phyloP scores from a whole-genome alignment of 1,139 yeast genomes.

The Zhuliangozyma blackwelliae region DNA sequence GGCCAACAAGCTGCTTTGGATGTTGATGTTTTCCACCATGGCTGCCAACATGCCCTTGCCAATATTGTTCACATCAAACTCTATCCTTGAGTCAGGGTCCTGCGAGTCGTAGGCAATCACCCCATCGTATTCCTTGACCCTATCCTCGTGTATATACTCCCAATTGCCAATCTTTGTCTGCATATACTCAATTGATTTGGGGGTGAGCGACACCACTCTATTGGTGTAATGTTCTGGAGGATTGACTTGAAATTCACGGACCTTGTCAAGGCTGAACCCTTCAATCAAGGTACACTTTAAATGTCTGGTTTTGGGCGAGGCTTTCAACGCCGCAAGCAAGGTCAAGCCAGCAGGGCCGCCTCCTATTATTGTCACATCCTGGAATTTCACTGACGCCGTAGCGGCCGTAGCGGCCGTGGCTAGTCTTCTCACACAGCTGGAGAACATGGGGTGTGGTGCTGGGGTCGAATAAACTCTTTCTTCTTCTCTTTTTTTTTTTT shows the following conservation, averaged over 20 bases:
- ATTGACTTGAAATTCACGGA: constrained; percentile 45
- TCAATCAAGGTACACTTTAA: constrained; percentile 71
- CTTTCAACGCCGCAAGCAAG: constrained; percentile 71
- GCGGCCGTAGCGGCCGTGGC: constrained; percentile 3
- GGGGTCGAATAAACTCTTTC: background rate
- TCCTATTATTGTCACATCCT: constrained; percentile 86
- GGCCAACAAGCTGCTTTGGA: constrained; percentile 66
- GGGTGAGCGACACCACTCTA: constrained; percentile 82
- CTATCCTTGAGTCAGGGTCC: constrained; percentile 57
- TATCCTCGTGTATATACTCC: constrained; percentile 60
- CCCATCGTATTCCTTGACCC: constrained; percentile 76
- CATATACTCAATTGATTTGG: constrained; percentile 67
- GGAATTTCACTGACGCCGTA: constrained; percentile 15
- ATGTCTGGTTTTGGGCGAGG: constrained; percentile 56
- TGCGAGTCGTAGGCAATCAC: constrained; percentile 83
- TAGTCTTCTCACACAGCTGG: constrained; percentile 4
- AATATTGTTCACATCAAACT: constrained; percentile 59
- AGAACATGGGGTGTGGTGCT: constrained; percentile 1
- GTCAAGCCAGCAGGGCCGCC: constrained; percentile 98
- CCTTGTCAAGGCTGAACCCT: constrained; percentile 54
- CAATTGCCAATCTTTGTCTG: constrained; percentile 68
- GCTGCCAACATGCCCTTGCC: constrained; percentile 50
- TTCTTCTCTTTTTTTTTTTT: too few relatives aligned
- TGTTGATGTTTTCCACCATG: constrained; percentile 84
- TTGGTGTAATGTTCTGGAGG: constrained; percentile 69